phyloP scores from a whole-genome alignment of 1,284 basidiomycete species.

The Serendipita sp. region DNA sequence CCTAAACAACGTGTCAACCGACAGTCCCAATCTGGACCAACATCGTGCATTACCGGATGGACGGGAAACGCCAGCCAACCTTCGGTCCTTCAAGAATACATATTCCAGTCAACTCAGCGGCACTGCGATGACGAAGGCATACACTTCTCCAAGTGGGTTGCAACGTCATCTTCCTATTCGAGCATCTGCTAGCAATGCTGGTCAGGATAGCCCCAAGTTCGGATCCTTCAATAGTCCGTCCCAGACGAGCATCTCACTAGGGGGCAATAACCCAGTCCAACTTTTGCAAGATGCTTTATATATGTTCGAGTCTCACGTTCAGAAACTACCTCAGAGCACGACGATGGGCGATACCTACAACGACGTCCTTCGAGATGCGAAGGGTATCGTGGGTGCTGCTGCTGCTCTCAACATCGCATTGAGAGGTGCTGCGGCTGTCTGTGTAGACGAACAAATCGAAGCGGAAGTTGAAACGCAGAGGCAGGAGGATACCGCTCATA shows the following conservation, averaged over 20 bases:
- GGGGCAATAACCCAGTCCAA: slow-evolving; percentile 32
- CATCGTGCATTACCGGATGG: background rate
- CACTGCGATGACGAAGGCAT: background rate
- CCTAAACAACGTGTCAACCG: background rate
- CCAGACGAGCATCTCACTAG: slow-evolving; percentile 8
- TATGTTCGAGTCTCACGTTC: slow-evolving; percentile 53
- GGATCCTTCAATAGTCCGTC: background rate
- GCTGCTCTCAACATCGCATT: slow-evolving; percentile 50
- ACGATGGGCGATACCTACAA: slow-evolving; percentile 27
- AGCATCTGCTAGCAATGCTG: background rate
- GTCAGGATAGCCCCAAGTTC: background rate
- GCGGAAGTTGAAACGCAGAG: slow-evolving; percentile 36
- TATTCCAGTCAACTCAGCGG: background rate
- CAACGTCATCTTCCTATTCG: background rate
- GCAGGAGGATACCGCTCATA: background rate
- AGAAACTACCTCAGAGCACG: slow-evolving; percentile 30
- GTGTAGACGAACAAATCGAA: slow-evolving; percentile 56
- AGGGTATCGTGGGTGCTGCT: slow-evolving; percentile 45
- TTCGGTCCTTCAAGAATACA: background rate
- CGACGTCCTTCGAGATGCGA: slow-evolving; percentile 46
- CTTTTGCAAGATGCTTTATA: slow-evolving; percentile 52
- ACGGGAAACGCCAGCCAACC: background rate
- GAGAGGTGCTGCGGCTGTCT: slow-evolving; percentile 36
- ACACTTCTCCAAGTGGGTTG: background rate
- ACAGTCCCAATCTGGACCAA: background rate